Evolutionary conservation across 352 stramenopile species (phyloP).

Genomic region (Pythium sukuiense): DNA sequence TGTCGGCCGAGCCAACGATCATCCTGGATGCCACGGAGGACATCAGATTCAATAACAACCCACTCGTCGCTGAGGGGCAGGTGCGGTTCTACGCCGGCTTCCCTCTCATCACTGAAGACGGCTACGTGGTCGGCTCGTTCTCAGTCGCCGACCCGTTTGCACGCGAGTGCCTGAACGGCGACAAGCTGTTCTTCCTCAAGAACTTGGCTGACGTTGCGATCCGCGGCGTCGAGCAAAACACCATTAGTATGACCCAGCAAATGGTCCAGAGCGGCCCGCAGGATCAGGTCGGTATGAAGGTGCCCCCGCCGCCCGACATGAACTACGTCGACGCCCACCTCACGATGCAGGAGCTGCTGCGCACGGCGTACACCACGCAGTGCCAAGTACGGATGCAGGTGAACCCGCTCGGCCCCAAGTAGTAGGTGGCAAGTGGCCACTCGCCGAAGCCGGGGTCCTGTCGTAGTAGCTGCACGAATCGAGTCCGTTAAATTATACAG

Average conservation of each 20-base stretch:
- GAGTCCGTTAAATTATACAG: conserved; percentile 29
- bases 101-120: conserved; percentile 69
- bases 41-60: conserved; percentile 78
- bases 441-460: no score
- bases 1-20: conserved; percentile 73
- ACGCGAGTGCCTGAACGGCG: conserved; percentile 65
- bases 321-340: conserved; percentile 61
- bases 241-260: conserved; percentile 34
- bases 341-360: conserved; percentile 84
- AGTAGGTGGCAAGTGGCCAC: conserved; percentile 9
- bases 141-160: conserved; percentile 77
- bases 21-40: conserved; percentile 81
- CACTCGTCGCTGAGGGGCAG: conserved; percentile 68
- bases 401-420: conserved; percentile 36
- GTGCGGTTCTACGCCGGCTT: conserved; percentile 86
- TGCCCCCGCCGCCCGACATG: conserved; percentile 53
- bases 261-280: conserved; percentile 6
- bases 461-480: neutral
- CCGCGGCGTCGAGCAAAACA: conserved; percentile 81
- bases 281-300: conserved; percentile 33
- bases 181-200: conserved; percentile 84
- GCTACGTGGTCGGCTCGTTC: conserved; percentile 67
- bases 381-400: conserved; percentile 82
- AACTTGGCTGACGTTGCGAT: conserved; percentile 80
- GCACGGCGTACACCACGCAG: conserved; percentile 82